phyloP scores from a whole-genome alignment of 108 stramenopile species.

The Aurantiochytrium sp. region DNA sequence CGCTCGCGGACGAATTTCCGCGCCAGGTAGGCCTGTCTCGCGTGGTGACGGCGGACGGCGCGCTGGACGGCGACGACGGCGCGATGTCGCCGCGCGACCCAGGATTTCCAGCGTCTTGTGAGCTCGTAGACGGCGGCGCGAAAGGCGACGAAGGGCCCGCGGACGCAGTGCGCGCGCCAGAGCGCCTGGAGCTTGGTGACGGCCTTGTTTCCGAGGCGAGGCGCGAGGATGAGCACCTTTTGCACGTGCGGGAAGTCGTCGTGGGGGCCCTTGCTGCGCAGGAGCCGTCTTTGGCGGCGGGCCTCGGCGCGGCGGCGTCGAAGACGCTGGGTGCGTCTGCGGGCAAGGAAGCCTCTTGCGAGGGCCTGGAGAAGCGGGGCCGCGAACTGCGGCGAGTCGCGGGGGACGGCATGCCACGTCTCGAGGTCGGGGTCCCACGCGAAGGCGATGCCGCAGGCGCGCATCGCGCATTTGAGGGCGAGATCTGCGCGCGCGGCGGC shows the following conservation, averaged over 20 bases:
- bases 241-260: background rate
- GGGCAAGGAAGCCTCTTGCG: background rate
- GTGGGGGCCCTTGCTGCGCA: background rate
- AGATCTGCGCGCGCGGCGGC: background rate
- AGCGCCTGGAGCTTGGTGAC: background rate
- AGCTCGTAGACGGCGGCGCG: background rate
- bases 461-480: background rate
- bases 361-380: background rate
- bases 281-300: background rate
- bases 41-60: background rate
- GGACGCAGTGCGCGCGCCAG: background rate
- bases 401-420: background rate
- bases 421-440: background rate
- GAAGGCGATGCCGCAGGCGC: background rate
- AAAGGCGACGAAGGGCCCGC: background rate
- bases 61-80: background rate
- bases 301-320: background rate
- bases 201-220: background rate
- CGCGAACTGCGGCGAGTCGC: background rate
- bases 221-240: background rate
- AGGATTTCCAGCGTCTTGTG: background rate
- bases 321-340: background rate
- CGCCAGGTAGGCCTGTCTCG: background rate
- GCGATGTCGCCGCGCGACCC: background rate
- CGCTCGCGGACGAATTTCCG: background rate